Conservation (phyloP, 257 asterid species). For the Nicotiana attenuata region DNA sequence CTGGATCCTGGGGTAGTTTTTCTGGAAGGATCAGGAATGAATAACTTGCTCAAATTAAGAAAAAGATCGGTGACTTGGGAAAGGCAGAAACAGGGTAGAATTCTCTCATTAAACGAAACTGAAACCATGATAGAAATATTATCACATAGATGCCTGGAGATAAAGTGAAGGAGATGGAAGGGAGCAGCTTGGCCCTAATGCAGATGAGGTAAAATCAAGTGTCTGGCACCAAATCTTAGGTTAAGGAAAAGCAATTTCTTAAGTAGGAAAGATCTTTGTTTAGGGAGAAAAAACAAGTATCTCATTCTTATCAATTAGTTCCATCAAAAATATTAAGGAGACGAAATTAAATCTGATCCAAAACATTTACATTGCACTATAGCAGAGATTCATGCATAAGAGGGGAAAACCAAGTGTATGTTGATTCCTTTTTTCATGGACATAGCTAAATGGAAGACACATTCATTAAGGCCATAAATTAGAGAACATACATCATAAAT, state of each 20-base stretch:
- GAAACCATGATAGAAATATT: neutral
- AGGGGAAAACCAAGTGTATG: neutral
- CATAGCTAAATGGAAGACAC: neutral
- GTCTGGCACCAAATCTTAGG: neutral
- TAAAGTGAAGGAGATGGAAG: neutral
- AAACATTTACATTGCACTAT: slow-evolving; percentile 5
- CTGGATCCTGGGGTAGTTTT: slow-evolving; percentile 86
- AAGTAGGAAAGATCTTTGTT: neutral
- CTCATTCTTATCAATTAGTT: neutral
- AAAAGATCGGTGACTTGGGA: neutral
- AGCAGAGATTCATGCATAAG: slow-evolving; percentile 2
- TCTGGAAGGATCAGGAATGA: slow-evolving; percentile 35
- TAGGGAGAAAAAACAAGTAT: neutral
- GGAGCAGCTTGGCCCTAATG: neutral
- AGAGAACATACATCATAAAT: slow-evolving; percentile 70
- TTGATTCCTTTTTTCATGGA: neutral
- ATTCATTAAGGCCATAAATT: neutral
- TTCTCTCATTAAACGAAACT: neutral
- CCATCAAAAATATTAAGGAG: neutral
- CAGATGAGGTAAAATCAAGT: neutral
- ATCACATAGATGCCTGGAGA: neutral
- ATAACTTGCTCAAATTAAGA: neutral
- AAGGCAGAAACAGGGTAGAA: neutral
- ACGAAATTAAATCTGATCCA: neutral
- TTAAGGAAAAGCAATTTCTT: neutral